A percentile compares a stretch with the other conserved stretches of the same genome.
Conservation (phyloP, 305 asterid genomes). For the Plantago coronopus region DNA sequence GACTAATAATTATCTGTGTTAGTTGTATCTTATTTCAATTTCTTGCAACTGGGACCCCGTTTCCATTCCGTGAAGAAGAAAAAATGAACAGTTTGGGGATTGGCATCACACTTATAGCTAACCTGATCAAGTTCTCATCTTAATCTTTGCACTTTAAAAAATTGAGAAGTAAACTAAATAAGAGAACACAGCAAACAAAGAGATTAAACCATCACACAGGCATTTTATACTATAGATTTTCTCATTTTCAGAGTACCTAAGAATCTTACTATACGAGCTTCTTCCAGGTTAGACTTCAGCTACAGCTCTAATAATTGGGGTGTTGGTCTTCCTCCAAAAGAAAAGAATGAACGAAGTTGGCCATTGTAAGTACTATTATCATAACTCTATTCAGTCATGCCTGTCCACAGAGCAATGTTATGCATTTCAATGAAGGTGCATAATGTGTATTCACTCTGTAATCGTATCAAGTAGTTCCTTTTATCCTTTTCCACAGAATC, state of each 20-base stretch:
- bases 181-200: too few species aligned
- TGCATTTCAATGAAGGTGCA: not conserved
- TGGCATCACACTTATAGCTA: not conserved
- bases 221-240: not conserved
- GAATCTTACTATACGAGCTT: conserved; percentile 2
- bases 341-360: conserved; percentile 77
- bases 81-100: not conserved
- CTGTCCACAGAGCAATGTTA: conserved; percentile 10
- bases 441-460: not conserved
- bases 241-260: conserved; percentile 1
- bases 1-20: conserved; percentile 15
- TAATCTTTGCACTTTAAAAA: too few species aligned
- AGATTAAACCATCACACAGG: not conserved
- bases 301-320: conserved; percentile 92
- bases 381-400: conserved; percentile 3
- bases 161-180: too few species aligned
- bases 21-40: not conserved
- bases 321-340: conserved; percentile 92
- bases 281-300: conserved; percentile 85
- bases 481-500: conserved; percentile 43
- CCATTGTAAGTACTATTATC: conserved; percentile 56
- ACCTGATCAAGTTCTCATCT: not conserved
- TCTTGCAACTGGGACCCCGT: conserved; percentile 2
- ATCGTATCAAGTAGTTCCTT: conserved; percentile 7
- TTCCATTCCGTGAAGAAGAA: not conserved